Evolutionary conservation across 768 basidiomycete genomes (phyloP).

Genomic region (Punctularia strigosozonata): DNA sequence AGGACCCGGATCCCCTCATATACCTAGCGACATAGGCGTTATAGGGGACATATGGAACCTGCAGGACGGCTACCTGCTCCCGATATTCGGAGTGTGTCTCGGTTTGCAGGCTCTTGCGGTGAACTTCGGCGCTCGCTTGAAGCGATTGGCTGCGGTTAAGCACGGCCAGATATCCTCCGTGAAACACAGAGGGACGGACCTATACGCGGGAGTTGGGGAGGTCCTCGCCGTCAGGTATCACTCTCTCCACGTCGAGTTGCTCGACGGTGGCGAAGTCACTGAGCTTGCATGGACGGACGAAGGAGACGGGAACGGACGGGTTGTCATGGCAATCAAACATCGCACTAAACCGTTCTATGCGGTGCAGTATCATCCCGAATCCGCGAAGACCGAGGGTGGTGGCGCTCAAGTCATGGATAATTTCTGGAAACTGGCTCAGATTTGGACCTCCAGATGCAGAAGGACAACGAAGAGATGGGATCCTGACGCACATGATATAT

Average conservation of each 20-base stretch:
- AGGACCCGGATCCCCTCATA: constrained; percentile 68
- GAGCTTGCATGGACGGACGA: constrained; percentile 68
- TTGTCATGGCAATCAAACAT: constrained; percentile 70
- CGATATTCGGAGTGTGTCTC: constrained; percentile 77
- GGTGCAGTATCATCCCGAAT: constrained; percentile 87
- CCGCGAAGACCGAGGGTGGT: constrained; percentile 57
- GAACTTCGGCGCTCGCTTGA: constrained; percentile 50
- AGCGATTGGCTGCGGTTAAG: constrained; percentile 55
- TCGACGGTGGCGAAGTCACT: constrained; percentile 36
- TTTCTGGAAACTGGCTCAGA: constrained; percentile 59
- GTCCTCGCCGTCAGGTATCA: constrained; percentile 69
- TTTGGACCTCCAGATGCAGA: constrained; percentile 35
- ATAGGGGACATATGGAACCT: constrained; percentile 64
- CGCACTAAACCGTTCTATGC: constrained; percentile 64
- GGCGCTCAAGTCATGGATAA: constrained; percentile 59
- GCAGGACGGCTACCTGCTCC: constrained; percentile 35
- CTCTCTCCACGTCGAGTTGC: constrained; percentile 55
- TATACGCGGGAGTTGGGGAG: constrained; percentile 46
- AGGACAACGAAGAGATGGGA: constrained; percentile 33
- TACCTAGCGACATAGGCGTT: constrained; percentile 51
- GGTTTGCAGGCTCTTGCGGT: constrained; percentile 69
- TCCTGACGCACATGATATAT: constrained; percentile 16
- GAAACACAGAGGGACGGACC: constrained; percentile 40
- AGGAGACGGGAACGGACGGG: constrained; percentile 48
- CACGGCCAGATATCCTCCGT: constrained; percentile 67